A percentile compares a stretch with the other conserved stretches of the same genome.
These are phyloP conservation scores for Forsythia suspensa DNA, from an alignment of 257 asterid species.

Conservation along the genomic window DNA sequence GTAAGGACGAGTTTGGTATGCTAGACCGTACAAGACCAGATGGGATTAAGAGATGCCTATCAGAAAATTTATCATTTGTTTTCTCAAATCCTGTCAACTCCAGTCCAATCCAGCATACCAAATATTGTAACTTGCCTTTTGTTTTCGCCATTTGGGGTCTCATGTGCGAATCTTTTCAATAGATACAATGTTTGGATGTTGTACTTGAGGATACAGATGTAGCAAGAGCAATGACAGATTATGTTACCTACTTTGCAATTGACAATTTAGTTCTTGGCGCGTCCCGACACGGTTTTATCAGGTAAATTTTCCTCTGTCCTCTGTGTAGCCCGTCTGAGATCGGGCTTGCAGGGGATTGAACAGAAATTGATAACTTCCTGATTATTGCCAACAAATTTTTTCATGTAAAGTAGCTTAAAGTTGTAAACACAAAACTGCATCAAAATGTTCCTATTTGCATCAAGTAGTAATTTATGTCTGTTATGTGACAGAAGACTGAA, in stretches of 20 bases:
- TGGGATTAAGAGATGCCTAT: background rate
- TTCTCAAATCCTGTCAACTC: background rate
- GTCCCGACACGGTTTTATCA: constrained; percentile 73
- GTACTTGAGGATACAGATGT: constrained; percentile 62
- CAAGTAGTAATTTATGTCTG: background rate
- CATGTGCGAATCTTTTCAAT: background rate
- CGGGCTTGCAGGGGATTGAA: too few relatives aligned
- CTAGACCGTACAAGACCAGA: background rate
- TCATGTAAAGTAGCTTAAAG: background rate
- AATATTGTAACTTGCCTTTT: background rate
- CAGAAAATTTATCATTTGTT: background rate
- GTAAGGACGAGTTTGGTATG: background rate
- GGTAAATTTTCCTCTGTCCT: constrained; percentile 29
- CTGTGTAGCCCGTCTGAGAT: too few relatives aligned
- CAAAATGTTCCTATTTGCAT: too few relatives aligned
- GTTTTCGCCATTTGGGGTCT: background rate
- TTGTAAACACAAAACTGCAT: too few relatives aligned
- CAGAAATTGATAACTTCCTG: background rate
- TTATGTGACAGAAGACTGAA: constrained; percentile 55
- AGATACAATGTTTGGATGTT: constrained; percentile 74
- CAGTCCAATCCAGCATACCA: background rate
- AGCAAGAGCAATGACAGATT: constrained; percentile 69
- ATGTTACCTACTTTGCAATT: constrained; percentile 61
- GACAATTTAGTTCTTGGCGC: constrained; percentile 83
- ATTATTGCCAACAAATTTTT: background rate